Evolutionary conservation across 2,329 filamentous ascomycete genomes (phyloP), one percentile per base, ranked within the genome.

Genomic region (Metarhizium brunneum): DNA sequence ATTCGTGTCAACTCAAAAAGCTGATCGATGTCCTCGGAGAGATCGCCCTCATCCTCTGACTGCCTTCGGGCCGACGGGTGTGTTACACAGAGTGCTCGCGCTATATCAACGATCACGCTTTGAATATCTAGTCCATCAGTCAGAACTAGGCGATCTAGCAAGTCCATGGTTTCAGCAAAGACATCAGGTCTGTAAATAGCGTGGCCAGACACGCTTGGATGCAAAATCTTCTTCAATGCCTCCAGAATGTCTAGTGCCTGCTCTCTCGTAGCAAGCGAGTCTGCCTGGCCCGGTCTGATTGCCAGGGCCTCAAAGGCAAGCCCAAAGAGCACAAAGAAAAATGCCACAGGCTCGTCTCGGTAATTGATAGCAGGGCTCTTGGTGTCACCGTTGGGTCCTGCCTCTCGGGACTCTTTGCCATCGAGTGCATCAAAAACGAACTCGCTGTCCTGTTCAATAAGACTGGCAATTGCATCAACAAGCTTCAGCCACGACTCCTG

Each of bases 311-410:
- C 95, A 63, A 99, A 97, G 0, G 92, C 91, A 56, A 99, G 86
- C 11, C 94, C 94, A 64, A 97, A 99, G 0, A 99, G 80, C 14
- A 99, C 92, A 65, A 99, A 99, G 76, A 99, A 99, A 78, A 99
- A 99, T 0, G 94, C 94, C 1, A 97, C 90, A 0, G 94, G 94
- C 68, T 99, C 94, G 66, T 97, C 92, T 50, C 94, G 88, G 68
- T 99, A 99, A 70, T 97, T 97, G 73, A 99, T 97, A 61, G 92
- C 89, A 51, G 85, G 79, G 3, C 79, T 81, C 67, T 87, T 89
- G 16, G 76, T 74, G 47, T 80, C 74, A 2, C 76, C 77, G 57
- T 78, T 80, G 30, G 70, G 65, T 10, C 71, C 70, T 4, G 74
- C 69, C 25, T 73, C 78, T 10, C 77, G 74, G 0, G 73, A 73